phyloP scores from a whole-genome alignment of 768 basidiomycete genomes.

The Scleroderma bovista region DNA sequence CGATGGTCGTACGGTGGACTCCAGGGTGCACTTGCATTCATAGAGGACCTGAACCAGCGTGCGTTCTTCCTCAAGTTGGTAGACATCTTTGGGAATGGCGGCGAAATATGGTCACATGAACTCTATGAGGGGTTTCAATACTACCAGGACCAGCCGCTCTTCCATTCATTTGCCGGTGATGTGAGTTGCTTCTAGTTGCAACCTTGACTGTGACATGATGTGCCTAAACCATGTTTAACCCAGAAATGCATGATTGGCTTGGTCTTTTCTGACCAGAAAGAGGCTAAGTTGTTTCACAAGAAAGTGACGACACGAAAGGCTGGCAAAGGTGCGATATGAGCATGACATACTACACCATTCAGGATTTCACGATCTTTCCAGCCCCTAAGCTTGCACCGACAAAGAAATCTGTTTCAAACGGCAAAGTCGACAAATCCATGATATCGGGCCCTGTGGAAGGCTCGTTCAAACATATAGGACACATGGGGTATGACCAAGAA shows the following conservation, averaged over 20 bases:
- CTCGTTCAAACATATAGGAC: conserved; percentile 85
- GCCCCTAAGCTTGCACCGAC: conserved; percentile 44
- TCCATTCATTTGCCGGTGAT: conserved; percentile 90
- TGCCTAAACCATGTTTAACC: conserved; percentile 1
- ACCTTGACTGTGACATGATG: neutral
- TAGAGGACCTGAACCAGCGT: conserved; percentile 51
- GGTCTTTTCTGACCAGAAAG: conserved; percentile 81
- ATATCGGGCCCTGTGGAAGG: conserved; percentile 78
- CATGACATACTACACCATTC: neutral
- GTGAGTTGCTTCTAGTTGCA: conserved; percentile 46
- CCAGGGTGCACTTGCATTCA: conserved; percentile 79
- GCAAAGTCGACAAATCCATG: conserved; percentile 88
- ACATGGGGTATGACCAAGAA: conserved; percentile 91
- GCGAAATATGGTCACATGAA: conserved; percentile 92
- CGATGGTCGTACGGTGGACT: conserved; percentile 87
- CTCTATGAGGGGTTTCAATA: conserved; percentile 80
- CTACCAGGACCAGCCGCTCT: conserved; percentile 79
- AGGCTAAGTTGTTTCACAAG: conserved; percentile 82
- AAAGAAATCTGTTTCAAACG: conserved; percentile 55
- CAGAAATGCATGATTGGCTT: conserved; percentile 90
- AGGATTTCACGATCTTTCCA: conserved; percentile 6
- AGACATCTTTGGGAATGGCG: conserved; percentile 77
- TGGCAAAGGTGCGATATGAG: conserved; percentile 42
- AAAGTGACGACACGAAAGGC: conserved; percentile 70
- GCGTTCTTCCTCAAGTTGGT: conserved; percentile 70